Conservation (phyloP, 495 filamentous ascomycete species). For the Tuber indicum region DNA sequence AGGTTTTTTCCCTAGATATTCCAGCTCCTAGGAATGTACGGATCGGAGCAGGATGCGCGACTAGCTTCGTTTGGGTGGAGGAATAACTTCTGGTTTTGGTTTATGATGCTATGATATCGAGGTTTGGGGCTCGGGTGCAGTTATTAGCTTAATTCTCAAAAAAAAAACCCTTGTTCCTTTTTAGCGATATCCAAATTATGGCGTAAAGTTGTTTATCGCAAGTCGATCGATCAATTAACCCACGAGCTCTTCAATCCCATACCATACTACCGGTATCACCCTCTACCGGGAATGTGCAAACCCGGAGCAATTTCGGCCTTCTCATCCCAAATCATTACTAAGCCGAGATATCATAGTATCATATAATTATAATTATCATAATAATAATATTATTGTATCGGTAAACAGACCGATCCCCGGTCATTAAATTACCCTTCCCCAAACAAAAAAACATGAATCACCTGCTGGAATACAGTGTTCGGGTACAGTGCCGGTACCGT, state of each 20-base stretch:
- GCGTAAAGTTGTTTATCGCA: background rate
- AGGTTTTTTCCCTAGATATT: slow-evolving; percentile 26
- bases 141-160: background rate
- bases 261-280: background rate
- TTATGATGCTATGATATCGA: background rate
- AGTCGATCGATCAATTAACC: background rate
- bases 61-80: slow-evolving; percentile 62
- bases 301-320: background rate
- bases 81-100: background rate
- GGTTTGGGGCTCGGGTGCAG: background rate
- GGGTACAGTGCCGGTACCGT: too few relatives aligned
- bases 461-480: background rate
- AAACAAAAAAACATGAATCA: background rate
- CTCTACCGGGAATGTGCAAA: background rate
- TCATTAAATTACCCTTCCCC: background rate
- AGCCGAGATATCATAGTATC: background rate
- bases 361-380: too few relatives aligned
- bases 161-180: background rate
- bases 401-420: background rate
- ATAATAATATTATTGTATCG: too few relatives aligned
- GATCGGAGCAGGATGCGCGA: slow-evolving; percentile 80
- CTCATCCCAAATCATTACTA: background rate
- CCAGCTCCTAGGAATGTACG: slow-evolving; percentile 45
- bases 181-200: background rate
- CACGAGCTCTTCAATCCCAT: background rate